These are phyloP conservation scores for Alternaria sp. DNA, from an alignment of 2,329 filamentous ascomycete species.

Conservation along the genomic window DNA sequence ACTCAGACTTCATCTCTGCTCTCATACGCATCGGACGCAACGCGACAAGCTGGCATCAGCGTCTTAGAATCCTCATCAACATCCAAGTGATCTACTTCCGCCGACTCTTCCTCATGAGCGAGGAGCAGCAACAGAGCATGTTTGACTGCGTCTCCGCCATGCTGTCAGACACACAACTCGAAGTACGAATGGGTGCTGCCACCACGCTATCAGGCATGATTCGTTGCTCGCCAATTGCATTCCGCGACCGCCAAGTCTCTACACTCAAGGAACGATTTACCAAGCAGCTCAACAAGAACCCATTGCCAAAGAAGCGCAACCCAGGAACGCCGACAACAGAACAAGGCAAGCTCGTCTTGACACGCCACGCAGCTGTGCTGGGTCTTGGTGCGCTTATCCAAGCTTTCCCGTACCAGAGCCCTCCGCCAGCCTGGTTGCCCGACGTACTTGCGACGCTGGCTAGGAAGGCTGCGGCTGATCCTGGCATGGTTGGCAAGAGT, in stretches of 20 bases:
- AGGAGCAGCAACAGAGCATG: conserved; percentile 76
- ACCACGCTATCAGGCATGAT: conserved; percentile 97
- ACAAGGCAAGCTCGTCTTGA: conserved; percentile 77
- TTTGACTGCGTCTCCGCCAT: conserved; percentile 95
- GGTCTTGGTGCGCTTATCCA: conserved; percentile 90
- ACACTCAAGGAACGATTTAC: conserved; percentile 82
- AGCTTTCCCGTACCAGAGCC: conserved; percentile 94
- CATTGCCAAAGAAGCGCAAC: conserved; percentile 74
- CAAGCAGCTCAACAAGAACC: conserved; percentile 77
- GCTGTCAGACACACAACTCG: conserved; percentile 88
- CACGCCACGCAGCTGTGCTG: conserved; percentile 87
- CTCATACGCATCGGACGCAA: conserved; percentile 87
- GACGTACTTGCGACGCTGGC: conserved; percentile 88
- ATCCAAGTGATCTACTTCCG: conserved; percentile 99
- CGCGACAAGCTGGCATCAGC: conserved; percentile 91
- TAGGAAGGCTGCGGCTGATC: conserved; percentile 82
- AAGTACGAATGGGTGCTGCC: conserved; percentile 91
- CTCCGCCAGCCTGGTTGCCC: conserved; percentile 92
- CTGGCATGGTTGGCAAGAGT: conserved; percentile 91
- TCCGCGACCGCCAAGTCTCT: conserved; percentile 79
- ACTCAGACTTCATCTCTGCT: conserved; percentile 80
- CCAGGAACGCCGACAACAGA: conserved; percentile 74
- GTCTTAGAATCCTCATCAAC: conserved; percentile 91
- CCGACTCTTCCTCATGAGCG: conserved; percentile 83
- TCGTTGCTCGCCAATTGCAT: conserved; percentile 82